These are phyloP conservation scores for Epicoccum sorghinum DNA, from an alignment of 2,329 filamentous ascomycete genomes.

Conservation along the genomic window DNA sequence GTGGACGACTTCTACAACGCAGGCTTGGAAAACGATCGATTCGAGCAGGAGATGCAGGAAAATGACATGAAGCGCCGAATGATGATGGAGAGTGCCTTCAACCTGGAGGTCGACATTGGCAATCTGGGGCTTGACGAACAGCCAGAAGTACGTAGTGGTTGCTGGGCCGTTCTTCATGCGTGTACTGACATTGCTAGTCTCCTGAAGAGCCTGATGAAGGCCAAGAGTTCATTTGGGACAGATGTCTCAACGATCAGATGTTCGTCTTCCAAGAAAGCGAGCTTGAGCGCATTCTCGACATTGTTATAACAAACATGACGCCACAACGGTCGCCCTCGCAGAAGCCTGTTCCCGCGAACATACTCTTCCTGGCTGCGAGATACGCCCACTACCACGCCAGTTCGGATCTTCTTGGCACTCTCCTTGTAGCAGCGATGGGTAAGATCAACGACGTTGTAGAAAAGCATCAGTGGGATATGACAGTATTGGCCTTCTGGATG, in stretches of 20 bases:
- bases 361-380: slow-evolving; percentile 91
- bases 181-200: slow-evolving; percentile 34
- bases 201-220: slow-evolving; percentile 82
- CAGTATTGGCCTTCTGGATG: slow-evolving; percentile 97
- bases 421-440: slow-evolving; percentile 86
- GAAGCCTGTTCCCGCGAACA: slow-evolving; percentile 95
- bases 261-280: slow-evolving; percentile 98
- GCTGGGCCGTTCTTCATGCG: slow-evolving; percentile 20
- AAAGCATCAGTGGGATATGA: slow-evolving; percentile 98
- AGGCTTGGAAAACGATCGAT: slow-evolving; percentile 88
- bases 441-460: slow-evolving; percentile 98
- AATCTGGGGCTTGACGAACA: slow-evolving; percentile 96
- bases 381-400: slow-evolving; percentile 98
- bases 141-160: slow-evolving; percentile 70
- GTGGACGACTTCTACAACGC: slow-evolving; percentile 94
- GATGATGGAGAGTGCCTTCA: slow-evolving; percentile 99
- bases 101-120: slow-evolving; percentile 93
- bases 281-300: slow-evolving; percentile 87
- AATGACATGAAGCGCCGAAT: slow-evolving; percentile 93
- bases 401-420: slow-evolving; percentile 77
- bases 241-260: slow-evolving; percentile 97
- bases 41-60: slow-evolving; percentile 97
- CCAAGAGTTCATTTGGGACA: slow-evolving; percentile 94
- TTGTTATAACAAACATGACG: slow-evolving; percentile 97
- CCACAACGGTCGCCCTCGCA: slow-evolving; percentile 95